Evolutionary conservation across 2,329 filamentous ascomycete species (phyloP), one percentile per base, ranked within the genome.

Genomic region (Emergomyces pasteurianus): DNA sequence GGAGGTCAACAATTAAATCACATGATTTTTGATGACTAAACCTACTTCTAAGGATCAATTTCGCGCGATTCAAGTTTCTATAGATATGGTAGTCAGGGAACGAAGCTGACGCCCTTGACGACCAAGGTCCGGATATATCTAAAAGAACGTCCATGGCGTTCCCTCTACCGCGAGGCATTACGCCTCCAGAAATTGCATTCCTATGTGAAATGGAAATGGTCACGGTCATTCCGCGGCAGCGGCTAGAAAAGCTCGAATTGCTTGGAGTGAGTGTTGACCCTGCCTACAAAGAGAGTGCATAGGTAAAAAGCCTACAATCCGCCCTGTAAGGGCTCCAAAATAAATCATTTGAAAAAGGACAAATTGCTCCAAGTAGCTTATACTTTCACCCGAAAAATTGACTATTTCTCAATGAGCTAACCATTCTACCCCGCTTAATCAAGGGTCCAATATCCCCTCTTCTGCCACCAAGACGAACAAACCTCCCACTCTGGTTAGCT

Each of bases 161-260:
- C 66, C 82, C 83, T 65, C 78, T 86, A 49, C 81, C 82, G 46
- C 78, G 81, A 64, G 83, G 87, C 74, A 82, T 96, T 52, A 87
- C 89, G 68, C 90, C 94, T 62, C 81, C 89, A 65, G 94, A 99
- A 77, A 88, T 95, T 53, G 89, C 91, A 58, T 99, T 97, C 71
- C 79, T 97, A 34, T 96, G 92, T 75, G 94, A 99, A 78, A 97
- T 96, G 91, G 92, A 97, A 78, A 84, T 90, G 69, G 88, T 99
- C 60, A 96, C 92, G 0, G 83, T 99, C 26, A 85, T 97, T 57
- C 94, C 94, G 42, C 89, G 94, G 59, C 92, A 97, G 74, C 84
- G 89, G 65, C 85, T 99, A 59, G 91, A 96, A 66, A 85, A 84
- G 67, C 88, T 99, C 64, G 82, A 89, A 68, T 82, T 99, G 64